Base-by-base conservation (phyloP, 768 basidiomycete genomes). In the Rhodotorula diobovata region DNA sequence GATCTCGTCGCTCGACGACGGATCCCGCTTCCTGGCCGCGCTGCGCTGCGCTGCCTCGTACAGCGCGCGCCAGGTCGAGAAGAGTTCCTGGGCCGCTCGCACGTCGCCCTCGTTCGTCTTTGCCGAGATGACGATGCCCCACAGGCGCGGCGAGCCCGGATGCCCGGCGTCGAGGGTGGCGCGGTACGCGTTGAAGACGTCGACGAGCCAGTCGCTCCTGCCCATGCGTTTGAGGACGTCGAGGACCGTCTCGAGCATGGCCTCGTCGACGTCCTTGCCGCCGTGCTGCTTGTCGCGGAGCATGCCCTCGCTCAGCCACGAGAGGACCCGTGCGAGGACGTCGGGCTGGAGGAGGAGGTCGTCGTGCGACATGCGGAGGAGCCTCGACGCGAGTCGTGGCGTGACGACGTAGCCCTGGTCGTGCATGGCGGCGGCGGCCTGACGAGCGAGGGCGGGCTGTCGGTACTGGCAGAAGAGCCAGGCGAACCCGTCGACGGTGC, bases 381-480 rank as follows among this genome's bases (percentile, higher is more conserved):
- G 46, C 35, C 57, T 62, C 12, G 55, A 46, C 23, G 58, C 59
- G 2, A 68, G 32, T 6, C 23, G 0, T 0, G 63, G n/a, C 23
- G 71, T 55, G 28, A 68, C 43, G 48, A 18, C 35, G 50, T 57
- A 68, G 32, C 71, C 71, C 2, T 46, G 53, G 45, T 21, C 34
- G 16, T 61, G 46, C 30, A 72, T 11, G 9, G 34, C 30, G 1
- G 23, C 45, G 46, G 67, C 28, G 23, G 67, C 67, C 10, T 54
- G 25, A 34, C 65, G 32, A 14, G 63, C 71, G 63, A 68, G 30
- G 0, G 4, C 28, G 8, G 67, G 67, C 37, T 68, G 58, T 20
- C 63, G 67, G 60, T 68, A 72, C 21, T 30, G 25, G 46, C 68
- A 48, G 59, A 72, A 68, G 48, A 68, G 63, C 59, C 63, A 62